Conservation (phyloP, 2,329 filamentous ascomycete genomes). For the Monilinia fructigena region DNA sequence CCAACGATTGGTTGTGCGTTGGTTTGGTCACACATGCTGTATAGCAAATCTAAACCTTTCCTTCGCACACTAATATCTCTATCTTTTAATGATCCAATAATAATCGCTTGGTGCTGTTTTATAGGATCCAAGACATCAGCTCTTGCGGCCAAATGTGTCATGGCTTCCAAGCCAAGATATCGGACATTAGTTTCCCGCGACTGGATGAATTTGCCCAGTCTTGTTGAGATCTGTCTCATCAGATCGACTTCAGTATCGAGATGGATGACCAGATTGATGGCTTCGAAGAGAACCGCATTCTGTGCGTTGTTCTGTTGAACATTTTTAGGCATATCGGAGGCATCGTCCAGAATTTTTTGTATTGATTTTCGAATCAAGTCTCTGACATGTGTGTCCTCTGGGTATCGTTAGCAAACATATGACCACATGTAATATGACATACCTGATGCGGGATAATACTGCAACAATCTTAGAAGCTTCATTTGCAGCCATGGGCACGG, state of each 20-base stretch:
- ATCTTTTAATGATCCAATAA: slow-evolving; percentile 89
- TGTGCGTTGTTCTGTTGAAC: slow-evolving; percentile 99
- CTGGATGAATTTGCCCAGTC: slow-evolving; percentile 92
- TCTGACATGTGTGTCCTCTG: slow-evolving; percentile 88
- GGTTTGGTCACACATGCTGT: slow-evolving; percentile 98
- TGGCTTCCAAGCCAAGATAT: slow-evolving; percentile 92
- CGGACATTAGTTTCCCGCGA: slow-evolving; percentile 96
- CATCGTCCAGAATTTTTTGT: slow-evolving; percentile 85
- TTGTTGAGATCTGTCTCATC: slow-evolving; percentile 92
- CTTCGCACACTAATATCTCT: slow-evolving; percentile 95
- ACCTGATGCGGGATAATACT: slow-evolving; percentile 96
- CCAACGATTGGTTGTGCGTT: slow-evolving; percentile 92
- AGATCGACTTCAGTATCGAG: slow-evolving; percentile 90
- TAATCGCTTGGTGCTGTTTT: slow-evolving; percentile 96
- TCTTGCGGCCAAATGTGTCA: slow-evolving; percentile 94
- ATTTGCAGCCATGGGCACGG: slow-evolving; percentile 98
- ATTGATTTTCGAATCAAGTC: slow-evolving; percentile 89
- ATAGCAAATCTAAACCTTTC: slow-evolving; percentile 91
- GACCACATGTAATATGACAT: slow-evolving; percentile 37
- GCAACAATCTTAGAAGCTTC: slow-evolving; percentile 84
- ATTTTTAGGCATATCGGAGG: slow-evolving; percentile 93
- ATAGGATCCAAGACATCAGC: slow-evolving; percentile 94
- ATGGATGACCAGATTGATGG: slow-evolving; percentile 97
- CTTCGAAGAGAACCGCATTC: slow-evolving; percentile 96
- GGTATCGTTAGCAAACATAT: slow-evolving; percentile 24